A percentile compares a stretch with the other conserved stretches of the same genome.
Evolutionary conservation across 495 filamentous ascomycete genomes (phyloP).

Genomic region (Astrocystis sublimbata): DNA sequence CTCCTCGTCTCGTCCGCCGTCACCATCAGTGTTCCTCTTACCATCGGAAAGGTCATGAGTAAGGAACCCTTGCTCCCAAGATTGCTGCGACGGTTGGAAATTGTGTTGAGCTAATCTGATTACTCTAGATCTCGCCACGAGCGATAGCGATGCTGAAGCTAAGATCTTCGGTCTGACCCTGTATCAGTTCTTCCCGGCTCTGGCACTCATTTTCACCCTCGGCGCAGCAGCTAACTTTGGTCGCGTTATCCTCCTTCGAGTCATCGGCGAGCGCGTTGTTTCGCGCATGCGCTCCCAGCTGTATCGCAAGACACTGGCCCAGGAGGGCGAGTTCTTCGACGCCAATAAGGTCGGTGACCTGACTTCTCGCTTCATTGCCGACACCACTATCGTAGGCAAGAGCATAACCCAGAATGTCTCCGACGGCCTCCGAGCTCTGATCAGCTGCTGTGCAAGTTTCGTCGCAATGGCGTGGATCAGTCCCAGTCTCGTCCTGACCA

Average conservation of each 20-base stretch:
- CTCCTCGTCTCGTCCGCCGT: slow-evolving; percentile 84
- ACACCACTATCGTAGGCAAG: slow-evolving; percentile 96
- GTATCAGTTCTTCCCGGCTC: slow-evolving; percentile 74
- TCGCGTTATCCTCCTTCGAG: slow-evolving; percentile 88
- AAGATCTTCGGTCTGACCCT: slow-evolving; percentile 72
- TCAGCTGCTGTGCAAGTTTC: slow-evolving; percentile 87
- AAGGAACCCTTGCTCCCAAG: background rate
- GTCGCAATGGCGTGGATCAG: slow-evolving; percentile 91
- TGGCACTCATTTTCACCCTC: slow-evolving; percentile 67
- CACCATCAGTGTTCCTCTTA: slow-evolving; percentile 93
- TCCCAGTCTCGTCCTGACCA: slow-evolving; percentile 82
- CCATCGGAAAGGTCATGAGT: slow-evolving; percentile 89
- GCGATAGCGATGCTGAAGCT: slow-evolving; percentile 47
- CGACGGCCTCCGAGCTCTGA: slow-evolving; percentile 83
- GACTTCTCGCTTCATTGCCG: slow-evolving; percentile 90
- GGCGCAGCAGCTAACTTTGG: slow-evolving; percentile 90
- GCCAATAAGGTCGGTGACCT: slow-evolving; percentile 95
- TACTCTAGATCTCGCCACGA: slow-evolving; percentile 63
- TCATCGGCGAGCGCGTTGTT: slow-evolving; percentile 93
- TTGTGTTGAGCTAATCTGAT: slow-evolving; percentile 4
- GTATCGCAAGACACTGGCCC: slow-evolving; percentile 84
- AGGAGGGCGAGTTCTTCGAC: slow-evolving; percentile 98
- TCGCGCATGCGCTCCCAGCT: slow-evolving; percentile 84
- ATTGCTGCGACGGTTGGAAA: background rate
- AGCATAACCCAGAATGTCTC: slow-evolving; percentile 97